These are phyloP conservation scores for Pichia kudriavzevii DNA, from an alignment of 1,139 yeast genomes.

Conservation along the genomic window DNA sequence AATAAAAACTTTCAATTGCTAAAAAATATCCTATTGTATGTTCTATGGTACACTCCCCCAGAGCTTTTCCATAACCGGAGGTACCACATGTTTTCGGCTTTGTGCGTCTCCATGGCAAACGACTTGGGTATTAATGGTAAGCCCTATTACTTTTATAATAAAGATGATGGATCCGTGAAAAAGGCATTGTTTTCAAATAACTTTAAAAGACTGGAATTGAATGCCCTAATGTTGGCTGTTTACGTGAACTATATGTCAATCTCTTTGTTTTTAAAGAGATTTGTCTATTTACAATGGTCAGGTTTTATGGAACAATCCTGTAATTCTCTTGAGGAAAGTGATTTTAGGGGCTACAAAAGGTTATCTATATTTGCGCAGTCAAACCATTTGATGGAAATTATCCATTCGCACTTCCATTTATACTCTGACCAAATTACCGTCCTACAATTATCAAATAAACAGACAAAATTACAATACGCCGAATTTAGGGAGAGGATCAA, in stretches of 20 bases:
- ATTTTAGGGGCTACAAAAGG: constrained; percentile 29
- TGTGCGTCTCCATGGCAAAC: constrained; percentile 63
- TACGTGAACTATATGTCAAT: constrained; percentile 47
- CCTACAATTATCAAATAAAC: constrained; percentile 23
- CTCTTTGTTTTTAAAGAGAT: constrained; percentile 46
- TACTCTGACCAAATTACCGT: constrained; percentile 21
- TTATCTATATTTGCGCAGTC: constrained; percentile 56
- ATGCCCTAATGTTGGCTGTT: constrained; percentile 39
- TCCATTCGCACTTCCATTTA: constrained; percentile 45
- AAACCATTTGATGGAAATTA: constrained; percentile 54
- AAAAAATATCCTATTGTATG: constrained; percentile 51
- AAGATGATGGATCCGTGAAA: constrained; percentile 33
- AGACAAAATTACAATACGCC: constrained; percentile 31
- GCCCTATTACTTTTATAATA: constrained; percentile 35
- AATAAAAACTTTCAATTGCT: constrained; percentile 63
- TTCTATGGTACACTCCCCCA: constrained; percentile 79
- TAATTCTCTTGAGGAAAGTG: constrained; percentile 35
- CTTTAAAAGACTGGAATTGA: constrained; percentile 32
- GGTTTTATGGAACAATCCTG: constrained; percentile 61
- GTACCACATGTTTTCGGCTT: constrained; percentile 58
- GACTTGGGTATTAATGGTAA: constrained; percentile 68
- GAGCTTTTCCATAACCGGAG: constrained; percentile 75
- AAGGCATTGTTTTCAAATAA: constrained; percentile 25
- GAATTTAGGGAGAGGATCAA: constrained; percentile 40
- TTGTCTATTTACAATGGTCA: constrained; percentile 49